Conservation (phyloP, 2,329 filamentous ascomycete genomes). For the Nothopassalora personata region DNA sequence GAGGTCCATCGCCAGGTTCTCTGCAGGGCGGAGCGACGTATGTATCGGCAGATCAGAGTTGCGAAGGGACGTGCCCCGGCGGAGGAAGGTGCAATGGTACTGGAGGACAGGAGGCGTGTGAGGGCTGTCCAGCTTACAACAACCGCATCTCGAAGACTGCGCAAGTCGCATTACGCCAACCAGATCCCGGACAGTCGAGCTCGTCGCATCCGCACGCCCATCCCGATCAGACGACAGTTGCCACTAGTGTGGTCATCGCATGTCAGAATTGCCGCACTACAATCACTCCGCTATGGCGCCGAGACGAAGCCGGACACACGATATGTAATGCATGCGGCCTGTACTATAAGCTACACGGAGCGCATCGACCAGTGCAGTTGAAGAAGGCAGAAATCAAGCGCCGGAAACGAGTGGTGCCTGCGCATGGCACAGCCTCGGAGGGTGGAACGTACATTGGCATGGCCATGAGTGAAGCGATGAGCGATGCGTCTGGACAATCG, state of each 20-base stretch:
- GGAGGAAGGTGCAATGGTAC: slow-evolving; percentile 95
- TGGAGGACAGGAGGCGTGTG: slow-evolving; percentile 88
- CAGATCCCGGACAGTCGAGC: slow-evolving; percentile 2
- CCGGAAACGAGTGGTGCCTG: slow-evolving; percentile 88
- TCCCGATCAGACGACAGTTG: slow-evolving; percentile 21
- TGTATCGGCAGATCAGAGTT: slow-evolving; percentile 67
- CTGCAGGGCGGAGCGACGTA: slow-evolving; percentile 55
- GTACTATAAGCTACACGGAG: slow-evolving; percentile 93
- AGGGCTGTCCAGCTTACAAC: slow-evolving; percentile 94
- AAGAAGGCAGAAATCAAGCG: slow-evolving; percentile 97
- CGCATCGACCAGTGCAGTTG: slow-evolving; percentile 94
- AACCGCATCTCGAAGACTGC: slow-evolving; percentile 88
- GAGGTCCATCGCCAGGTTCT: slow-evolving; percentile 37
- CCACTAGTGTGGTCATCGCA: slow-evolving; percentile 68
- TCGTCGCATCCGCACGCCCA: background rate
- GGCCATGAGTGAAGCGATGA: slow-evolving; percentile 24
- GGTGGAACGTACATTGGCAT: slow-evolving; percentile 6
- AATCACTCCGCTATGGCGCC: slow-evolving; percentile 90
- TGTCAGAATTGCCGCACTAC: slow-evolving; percentile 97
- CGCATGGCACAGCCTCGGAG: slow-evolving; percentile 42
- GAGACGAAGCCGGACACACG: slow-evolving; percentile 89
- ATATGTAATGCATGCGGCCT: slow-evolving; percentile 98
- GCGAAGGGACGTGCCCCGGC: slow-evolving; percentile 86
- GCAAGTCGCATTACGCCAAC: slow-evolving; percentile 56
- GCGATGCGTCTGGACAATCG: slow-evolving; percentile 13